A percentile compares a stretch with the other conserved stretches of the same genome.
phyloP scores from a whole-genome alignment of 2,329 filamentous ascomycete genomes.

The Diplocarpon mali region DNA sequence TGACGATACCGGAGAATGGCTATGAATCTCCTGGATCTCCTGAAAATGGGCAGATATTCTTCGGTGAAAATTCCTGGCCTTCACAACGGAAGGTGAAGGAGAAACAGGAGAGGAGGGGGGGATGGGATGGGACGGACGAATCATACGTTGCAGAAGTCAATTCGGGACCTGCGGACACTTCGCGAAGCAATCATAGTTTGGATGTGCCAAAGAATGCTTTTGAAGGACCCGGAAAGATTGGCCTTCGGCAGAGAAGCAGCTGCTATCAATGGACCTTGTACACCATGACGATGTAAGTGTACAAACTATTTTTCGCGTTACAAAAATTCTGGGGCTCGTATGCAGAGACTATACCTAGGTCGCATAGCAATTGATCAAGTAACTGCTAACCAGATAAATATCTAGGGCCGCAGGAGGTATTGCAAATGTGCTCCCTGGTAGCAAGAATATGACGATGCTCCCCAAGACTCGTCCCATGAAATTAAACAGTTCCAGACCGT shows the following conservation, averaged over 20 bases:
- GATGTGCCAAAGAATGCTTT: background rate
- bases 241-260: slow-evolving; percentile 27
- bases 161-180: background rate
- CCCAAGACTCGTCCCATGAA: slow-evolving; percentile 9
- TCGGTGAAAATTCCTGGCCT: slow-evolving; percentile 6
- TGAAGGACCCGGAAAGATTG: slow-evolving; percentile 28
- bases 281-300: slow-evolving; percentile 25
- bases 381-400: slow-evolving; percentile 25
- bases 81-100: background rate
- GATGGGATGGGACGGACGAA: background rate
- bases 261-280: slow-evolving; percentile 49
- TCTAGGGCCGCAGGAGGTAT: slow-evolving; percentile 42
- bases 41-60: slow-evolving; percentile 4
- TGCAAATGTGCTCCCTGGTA: slow-evolving; percentile 40
- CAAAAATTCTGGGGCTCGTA: too few relatives aligned
- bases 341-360: too few relatives aligned
- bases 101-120: slow-evolving; percentile 7
- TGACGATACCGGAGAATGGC: slow-evolving; percentile 16
- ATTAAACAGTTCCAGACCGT: slow-evolving; percentile 37
- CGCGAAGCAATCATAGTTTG: background rate
- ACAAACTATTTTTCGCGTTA: too few relatives aligned
- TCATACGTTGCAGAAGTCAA: background rate
- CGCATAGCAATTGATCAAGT: too few relatives aligned
- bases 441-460: slow-evolving; percentile 31
- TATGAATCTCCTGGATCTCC: slow-evolving; percentile 30